A percentile compares a stretch with the other conserved stretches of the same genome.
Conservation (phyloP, 306 rosid species). For the Oemleria cerasiformis region DNA sequence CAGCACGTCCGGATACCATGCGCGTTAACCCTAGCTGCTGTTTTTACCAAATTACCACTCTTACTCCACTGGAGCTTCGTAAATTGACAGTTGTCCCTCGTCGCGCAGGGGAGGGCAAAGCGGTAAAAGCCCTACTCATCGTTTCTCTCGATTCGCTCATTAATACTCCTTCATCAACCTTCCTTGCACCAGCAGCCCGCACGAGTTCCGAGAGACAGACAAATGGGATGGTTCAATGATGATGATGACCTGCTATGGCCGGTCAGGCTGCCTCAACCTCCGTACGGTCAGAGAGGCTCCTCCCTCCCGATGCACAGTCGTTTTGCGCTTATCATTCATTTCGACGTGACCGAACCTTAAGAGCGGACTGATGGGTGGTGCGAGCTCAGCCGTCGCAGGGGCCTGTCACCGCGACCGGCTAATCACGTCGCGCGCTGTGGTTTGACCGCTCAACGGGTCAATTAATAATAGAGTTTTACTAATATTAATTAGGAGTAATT, state of each 20-base stretch:
- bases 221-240: background rate
- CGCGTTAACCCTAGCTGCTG: background rate
- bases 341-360: slow-evolving; percentile 88
- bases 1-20: slow-evolving; percentile 11
- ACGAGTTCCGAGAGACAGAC: slow-evolving; percentile 26
- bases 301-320: slow-evolving; percentile 22
- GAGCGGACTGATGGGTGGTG: slow-evolving; percentile 36
- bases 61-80: background rate
- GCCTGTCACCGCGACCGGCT: slow-evolving; percentile 16
- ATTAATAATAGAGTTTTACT: background rate
- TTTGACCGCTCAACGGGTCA: background rate
- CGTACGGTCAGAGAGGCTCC: background rate
- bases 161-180: slow-evolving; percentile 23
- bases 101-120: background rate
- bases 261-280: slow-evolving; percentile 19
- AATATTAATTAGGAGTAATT: background rate
- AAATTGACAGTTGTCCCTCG: background rate
- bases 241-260: slow-evolving; percentile 36
- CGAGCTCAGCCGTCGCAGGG: slow-evolving; percentile 45
- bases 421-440: background rate
- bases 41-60: slow-evolving; percentile 9
- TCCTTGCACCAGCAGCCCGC: slow-evolving; percentile 23
- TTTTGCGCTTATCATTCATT: slow-evolving; percentile 20
- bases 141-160: slow-evolving; percentile 27
- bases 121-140: slow-evolving; percentile 25